These are phyloP conservation scores for Podaxis mareebaensis DNA, from an alignment of 768 basidiomycete genomes.

Conservation along the genomic window DNA sequence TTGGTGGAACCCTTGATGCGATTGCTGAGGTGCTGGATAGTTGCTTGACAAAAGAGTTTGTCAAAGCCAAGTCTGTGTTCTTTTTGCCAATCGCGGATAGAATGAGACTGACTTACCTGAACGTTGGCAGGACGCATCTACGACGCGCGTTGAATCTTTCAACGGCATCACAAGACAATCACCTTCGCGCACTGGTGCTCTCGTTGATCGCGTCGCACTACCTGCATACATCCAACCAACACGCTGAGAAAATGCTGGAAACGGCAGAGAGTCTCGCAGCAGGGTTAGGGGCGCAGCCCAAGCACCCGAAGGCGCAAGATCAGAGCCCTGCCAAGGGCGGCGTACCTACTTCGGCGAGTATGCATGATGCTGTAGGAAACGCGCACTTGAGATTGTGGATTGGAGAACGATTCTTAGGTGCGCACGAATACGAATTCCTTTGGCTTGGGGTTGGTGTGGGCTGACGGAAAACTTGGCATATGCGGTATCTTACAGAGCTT, in stretches of 20 bases:
- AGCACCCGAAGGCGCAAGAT: conserved; percentile 14
- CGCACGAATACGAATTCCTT: conserved; percentile 22
- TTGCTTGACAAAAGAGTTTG: conserved; percentile 52
- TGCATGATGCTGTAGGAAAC: conserved; percentile 50
- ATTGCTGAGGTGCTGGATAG: conserved; percentile 58
- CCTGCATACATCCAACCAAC: conserved; percentile 66
- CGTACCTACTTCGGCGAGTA: not conserved
- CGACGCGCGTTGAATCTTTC: conserved; percentile 61
- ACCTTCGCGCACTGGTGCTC: conserved; percentile 69
- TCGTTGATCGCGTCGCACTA: conserved; percentile 72
- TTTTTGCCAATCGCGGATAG: not conserved
- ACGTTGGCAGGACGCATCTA: conserved; percentile 47
- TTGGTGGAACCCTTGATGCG: conserved; percentile 56
- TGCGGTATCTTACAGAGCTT: conserved; percentile 42
- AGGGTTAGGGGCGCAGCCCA: conserved; percentile 58
- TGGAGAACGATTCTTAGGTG: conserved; percentile 68
- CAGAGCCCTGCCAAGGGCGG: conserved; percentile 2
- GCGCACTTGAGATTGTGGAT: conserved; percentile 71
- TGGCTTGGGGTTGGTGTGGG: conserved; percentile 4
- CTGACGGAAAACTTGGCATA: not conserved
- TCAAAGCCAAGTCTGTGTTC: conserved; percentile 58
- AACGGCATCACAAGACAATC: conserved; percentile 63
- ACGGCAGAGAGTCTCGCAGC: conserved; percentile 72
- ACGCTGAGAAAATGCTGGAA: conserved; percentile 64
- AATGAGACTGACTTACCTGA: not conserved